phyloP scores from a whole-genome alignment of 306 rosid genomes.

The Biancaea sappan region DNA sequence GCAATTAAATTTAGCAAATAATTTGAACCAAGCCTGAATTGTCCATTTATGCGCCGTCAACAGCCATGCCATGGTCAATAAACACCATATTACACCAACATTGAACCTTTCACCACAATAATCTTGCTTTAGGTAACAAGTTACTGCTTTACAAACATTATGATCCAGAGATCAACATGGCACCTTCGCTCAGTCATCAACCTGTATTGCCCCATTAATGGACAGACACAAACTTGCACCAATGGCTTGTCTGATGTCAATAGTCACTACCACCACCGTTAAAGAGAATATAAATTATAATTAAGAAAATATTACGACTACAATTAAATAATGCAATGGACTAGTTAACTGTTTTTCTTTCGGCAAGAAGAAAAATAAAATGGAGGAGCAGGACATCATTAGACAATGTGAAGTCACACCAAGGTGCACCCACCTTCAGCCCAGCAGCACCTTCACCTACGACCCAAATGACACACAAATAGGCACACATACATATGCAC shows the following conservation, averaged over 20 bases:
- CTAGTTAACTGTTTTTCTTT: background rate
- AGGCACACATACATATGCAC: background rate
- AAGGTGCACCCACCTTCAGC: background rate
- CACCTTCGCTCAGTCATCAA: background rate
- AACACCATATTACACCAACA: background rate
- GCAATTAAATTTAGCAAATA: conserved; percentile 7
- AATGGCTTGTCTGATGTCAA: background rate
- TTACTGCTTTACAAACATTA: background rate
- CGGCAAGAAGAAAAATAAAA: background rate
- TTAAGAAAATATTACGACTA: background rate
- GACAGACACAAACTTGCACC: background rate
- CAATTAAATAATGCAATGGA: background rate
- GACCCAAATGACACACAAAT: background rate
- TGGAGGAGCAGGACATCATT: background rate
- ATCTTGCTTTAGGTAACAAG: no score
- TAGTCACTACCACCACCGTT: background rate
- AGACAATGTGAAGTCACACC: background rate
- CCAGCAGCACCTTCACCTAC: background rate
- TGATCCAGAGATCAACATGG: conserved; percentile 7
- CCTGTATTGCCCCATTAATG: background rate
- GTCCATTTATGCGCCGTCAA: background rate
- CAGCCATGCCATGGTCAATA: background rate
- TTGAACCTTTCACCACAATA: no score
- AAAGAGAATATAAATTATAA: conserved; percentile 8
- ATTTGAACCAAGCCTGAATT: background rate